Base-by-base conservation (phyloP, 495 filamentous ascomycete species). In the Echria macrotheca region DNA sequence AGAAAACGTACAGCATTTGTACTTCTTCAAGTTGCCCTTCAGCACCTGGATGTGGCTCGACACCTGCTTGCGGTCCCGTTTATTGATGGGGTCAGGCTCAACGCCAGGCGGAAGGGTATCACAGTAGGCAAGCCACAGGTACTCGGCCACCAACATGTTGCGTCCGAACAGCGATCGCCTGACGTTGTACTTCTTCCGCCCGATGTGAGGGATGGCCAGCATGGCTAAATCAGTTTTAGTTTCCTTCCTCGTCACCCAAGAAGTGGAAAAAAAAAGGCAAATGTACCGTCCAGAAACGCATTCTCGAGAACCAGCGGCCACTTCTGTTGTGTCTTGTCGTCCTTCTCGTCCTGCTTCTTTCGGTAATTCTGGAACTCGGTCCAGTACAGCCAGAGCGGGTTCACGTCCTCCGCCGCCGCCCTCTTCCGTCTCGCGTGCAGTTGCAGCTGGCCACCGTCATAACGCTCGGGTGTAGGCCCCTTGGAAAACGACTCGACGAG, bases 11-110 rank as follows among this genome's bases (percentile, higher is more conserved):
- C 56, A 61, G 32, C 59, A 63, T 39, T 47, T 32, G 29, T 59
- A 39, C 56, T 71, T 65, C 49, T 79, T 73, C 69, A 49, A 73
- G 58, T 90, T 86, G 10, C 80, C 81, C 69, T 94, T 96, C 36
- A 98, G 68, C n/a, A 96, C 91, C 70, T 98, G 93, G 50, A 97
- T 86, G 65, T 98, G 93, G 56, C 91, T 96, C 0, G 91, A 96
- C 7, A 98, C 87, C 64, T 95, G 87, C 66, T 98, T 98, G 44
- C 93, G 74, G 31, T 64, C 73, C 48, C 89, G 79, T 25, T 62
- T 58, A 56, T 61, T 29, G 1, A 31, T 47, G 12, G 40, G 35
- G 47, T 69, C 65, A 3, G 67, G 64, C 17, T 50, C 47, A 10
- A 44, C 42, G 8, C 63, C 68, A 7, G 68, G 65, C 12, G 62